Base-by-base conservation (phyloP, 179 eudicot species). In the Silene noctiflora region DNA sequence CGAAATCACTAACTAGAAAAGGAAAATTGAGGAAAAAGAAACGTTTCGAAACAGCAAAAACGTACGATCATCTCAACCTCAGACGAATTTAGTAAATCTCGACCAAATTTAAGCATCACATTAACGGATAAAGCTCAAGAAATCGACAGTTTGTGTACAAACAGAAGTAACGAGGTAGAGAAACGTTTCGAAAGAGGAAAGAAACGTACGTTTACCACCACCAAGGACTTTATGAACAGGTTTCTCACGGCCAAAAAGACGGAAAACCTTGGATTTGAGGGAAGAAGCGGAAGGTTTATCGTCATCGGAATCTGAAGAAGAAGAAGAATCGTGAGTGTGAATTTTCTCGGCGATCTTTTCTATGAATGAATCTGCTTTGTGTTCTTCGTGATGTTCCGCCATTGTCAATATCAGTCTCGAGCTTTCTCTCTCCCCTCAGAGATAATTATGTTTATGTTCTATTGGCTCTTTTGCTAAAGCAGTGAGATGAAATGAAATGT, bases 201-300 rank as follows among this genome's bases (percentile, higher is more conserved):
- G 4, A 71, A 68, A 56, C 88, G 27, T 85, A 95, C 99, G 82
- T 86, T 89, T 91, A 73, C 99, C 96, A 31, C 95, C 96, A 31
- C 99, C 97, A 2, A 95, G 85, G 39, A 91, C 87, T 78, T 82
- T 83, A 77, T 95, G 96, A 12, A 94, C 84, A 6, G 98, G 97
- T 83, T 81, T 83, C 62, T 95, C 96, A 9, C 97, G 80, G 51
- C 99, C 97, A 48, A 93, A 92, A 12, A 91, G 71, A 16, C 93
- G 90, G 56, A 75, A 87, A 83, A 90, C 76, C 88, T 90, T 92
- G 27, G 89, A 77, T 80, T 87, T 88, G 75, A 81, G 79, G 1
- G 84, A 70, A 24, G 84, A 67, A 72, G 89, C 55, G 4, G 89
- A 80, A n/a, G 82, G 71, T 74, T 78, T 79, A 35, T 86, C 90